Percentiles rank a stretch among this genome's conserved stretches.
phyloP scores from a whole-genome alignment of 2,329 filamentous ascomycete genomes.

The Cercospora brassicicola region DNA sequence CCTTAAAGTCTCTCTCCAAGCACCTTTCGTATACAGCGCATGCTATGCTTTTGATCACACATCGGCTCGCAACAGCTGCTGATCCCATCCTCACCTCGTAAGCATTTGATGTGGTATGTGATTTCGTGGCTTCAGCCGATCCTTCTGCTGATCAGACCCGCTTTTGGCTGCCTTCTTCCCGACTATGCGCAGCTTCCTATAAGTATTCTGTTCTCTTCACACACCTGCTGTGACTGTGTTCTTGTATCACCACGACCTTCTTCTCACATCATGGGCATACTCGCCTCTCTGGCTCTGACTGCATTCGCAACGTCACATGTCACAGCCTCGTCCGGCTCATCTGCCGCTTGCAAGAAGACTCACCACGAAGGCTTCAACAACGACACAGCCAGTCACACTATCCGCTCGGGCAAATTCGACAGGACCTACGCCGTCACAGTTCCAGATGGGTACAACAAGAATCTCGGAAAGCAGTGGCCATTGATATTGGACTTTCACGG shows the following conservation, averaged over 20 bases:
- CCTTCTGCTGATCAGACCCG: background rate
- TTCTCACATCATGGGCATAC: background rate
- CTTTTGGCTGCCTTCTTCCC: background rate
- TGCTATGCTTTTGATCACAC: background rate
- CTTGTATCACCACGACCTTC: background rate
- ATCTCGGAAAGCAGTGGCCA: constrained; percentile 23
- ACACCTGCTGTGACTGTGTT: background rate
- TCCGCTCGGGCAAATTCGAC: constrained; percentile 23
- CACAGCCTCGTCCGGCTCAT: constrained; percentile 5
- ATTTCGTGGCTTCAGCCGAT: background rate
- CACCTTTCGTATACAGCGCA: background rate
- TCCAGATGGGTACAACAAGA: constrained; percentile 28
- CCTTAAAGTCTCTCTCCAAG: background rate
- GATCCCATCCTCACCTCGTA: background rate
- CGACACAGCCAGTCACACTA: constrained; percentile 19
- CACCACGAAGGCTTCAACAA: constrained; percentile 26
- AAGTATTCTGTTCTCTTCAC: background rate
- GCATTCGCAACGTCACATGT: constrained; percentile 3
- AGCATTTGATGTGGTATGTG: background rate
- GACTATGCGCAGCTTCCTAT: background rate
- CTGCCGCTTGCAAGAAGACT: constrained; percentile 1
- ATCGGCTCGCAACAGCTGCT: background rate
- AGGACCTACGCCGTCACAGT: constrained; percentile 33
- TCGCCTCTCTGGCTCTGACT: background rate
- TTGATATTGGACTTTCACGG: constrained; percentile 54